Evolutionary conservation across 257 asterid genomes (phyloP), one percentile per base, ranked within the genome.

Genomic region (Leptodermis oblonga): DNA sequence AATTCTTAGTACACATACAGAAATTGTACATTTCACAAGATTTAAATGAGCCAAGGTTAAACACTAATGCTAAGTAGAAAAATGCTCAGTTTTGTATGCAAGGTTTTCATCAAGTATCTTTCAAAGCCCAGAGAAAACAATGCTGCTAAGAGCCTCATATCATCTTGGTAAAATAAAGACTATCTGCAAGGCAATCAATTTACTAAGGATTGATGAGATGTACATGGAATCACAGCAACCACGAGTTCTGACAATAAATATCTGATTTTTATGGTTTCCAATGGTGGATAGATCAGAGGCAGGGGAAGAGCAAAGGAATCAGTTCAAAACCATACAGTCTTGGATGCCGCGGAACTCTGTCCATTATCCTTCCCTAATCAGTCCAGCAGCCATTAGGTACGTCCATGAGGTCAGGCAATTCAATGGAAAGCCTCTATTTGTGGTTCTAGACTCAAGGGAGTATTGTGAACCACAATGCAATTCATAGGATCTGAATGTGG

Each of bases 261-360:
- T 28, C 75, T 70, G 61, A 15, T 65, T 22, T 55, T 75, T 26
- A n/a, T 70, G 80, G 80, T 18, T 76, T 12, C 80, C 76, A 13
- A 22, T 70, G 14, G 53, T 58, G 17, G 72, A 70, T 7, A 12
- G 25, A 10, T 25, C 68, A 23, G 53, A 25, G 63, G 26, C 68
- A 14, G 65, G 72, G 80, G 43, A 46, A 10, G 65, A 59, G 11
- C 34, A 30, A 14, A 39, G 33, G 14, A 18, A 36, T 23, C 33
- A 23, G 15, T 74, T 74, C 30, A 26, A 68, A 54, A 22, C 43
- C 43, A 30, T 48, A 14, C 61, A 61, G 41, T 15, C 62, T 0
- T 33, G 61, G 54, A 74, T 74, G 69, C 69, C 69, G 26, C 68
- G 73, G 70, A 60, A 46, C 74, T 67, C 80, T 0, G 59, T 76